These are phyloP conservation scores for Botrytis aclada DNA, from an alignment of 2,329 filamentous ascomycete genomes.

Conservation along the genomic window DNA sequence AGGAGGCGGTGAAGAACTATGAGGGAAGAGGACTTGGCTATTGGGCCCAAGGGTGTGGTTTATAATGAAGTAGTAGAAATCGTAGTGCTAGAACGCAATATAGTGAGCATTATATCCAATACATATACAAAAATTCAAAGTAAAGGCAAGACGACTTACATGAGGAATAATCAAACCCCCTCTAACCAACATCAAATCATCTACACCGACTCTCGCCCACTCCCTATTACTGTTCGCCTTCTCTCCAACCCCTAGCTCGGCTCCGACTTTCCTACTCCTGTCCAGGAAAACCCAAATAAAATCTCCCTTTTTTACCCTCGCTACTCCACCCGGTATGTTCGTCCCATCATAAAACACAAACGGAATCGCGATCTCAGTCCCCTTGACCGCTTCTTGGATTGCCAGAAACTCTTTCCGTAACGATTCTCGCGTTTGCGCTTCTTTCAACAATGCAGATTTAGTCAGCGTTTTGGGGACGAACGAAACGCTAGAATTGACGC, in stretches of 20 bases:
- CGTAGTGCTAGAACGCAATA: constrained; percentile 70
- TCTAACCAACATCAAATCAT: constrained; percentile 90
- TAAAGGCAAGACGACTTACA: constrained; percentile 53
- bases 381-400: constrained; percentile 83
- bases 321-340: constrained; percentile 79
- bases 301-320: constrained; percentile 89
- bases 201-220: constrained; percentile 91
- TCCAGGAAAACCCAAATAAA: constrained; percentile 91
- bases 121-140: background rate
- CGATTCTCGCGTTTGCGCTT: constrained; percentile 71
- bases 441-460: constrained; percentile 72
- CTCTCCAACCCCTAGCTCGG: constrained; percentile 71
- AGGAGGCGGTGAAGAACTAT: constrained; percentile 47
- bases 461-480: constrained; percentile 72
- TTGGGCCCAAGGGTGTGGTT: constrained; percentile 77
- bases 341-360: constrained; percentile 98
- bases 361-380: constrained; percentile 83
- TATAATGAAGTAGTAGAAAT: constrained; percentile 95
- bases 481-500: constrained; percentile 58
- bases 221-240: constrained; percentile 62
- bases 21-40: constrained; percentile 73
- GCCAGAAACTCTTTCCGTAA: constrained; percentile 76
- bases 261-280: constrained; percentile 84
- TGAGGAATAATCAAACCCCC: constrained; percentile 91
- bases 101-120: constrained; percentile 18